Evolutionary conservation across 2,329 filamentous ascomycete species (phyloP).

Genomic region (Beauveria sp.): DNA sequence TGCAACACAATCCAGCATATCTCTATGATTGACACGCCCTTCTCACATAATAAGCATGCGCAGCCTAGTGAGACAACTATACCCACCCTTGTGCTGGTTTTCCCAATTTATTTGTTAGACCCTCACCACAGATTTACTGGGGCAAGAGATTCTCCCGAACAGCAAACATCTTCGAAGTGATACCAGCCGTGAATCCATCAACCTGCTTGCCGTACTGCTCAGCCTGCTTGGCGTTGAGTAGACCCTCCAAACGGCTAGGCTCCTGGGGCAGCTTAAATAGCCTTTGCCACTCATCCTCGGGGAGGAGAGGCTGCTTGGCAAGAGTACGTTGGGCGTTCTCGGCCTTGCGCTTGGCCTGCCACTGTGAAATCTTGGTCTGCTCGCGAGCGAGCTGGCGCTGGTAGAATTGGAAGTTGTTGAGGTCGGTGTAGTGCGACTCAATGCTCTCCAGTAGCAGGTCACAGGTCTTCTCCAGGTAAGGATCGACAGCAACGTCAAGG

Average conservation of each 20-base stretch:
- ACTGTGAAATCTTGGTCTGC: slow-evolving; percentile 91
- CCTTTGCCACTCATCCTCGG: slow-evolving; percentile 97
- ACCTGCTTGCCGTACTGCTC: slow-evolving; percentile 98
- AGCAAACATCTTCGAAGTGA: slow-evolving; percentile 97
- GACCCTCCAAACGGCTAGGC: slow-evolving; percentile 84
- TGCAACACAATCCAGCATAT: slow-evolving; percentile 29
- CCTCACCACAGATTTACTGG: slow-evolving; percentile 29
- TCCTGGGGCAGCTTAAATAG: slow-evolving; percentile 97
- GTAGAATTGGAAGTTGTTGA: slow-evolving; percentile 98
- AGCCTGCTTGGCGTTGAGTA: slow-evolving; percentile 92
- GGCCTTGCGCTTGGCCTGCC: slow-evolving; percentile 93
- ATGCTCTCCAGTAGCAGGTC: slow-evolving; percentile 94
- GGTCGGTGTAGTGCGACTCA: slow-evolving; percentile 95
- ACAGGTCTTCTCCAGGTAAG: slow-evolving; percentile 96
- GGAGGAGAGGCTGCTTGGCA: slow-evolving; percentile 80
- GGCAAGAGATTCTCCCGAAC: slow-evolving; percentile 65
- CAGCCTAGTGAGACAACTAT: slow-evolving; percentile 3
- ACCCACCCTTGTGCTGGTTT: neutral
- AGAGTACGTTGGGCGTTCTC: slow-evolving; percentile 82
- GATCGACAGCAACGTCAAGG: slow-evolving; percentile 89
- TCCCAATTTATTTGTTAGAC: neutral
- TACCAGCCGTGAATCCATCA: slow-evolving; percentile 86
- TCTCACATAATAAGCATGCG: neutral
- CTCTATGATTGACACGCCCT: neutral
- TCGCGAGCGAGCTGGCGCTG: slow-evolving; percentile 88